phyloP scores from a whole-genome alignment of 2,329 filamentous ascomycete species.

The Onygenales sp. region DNA sequence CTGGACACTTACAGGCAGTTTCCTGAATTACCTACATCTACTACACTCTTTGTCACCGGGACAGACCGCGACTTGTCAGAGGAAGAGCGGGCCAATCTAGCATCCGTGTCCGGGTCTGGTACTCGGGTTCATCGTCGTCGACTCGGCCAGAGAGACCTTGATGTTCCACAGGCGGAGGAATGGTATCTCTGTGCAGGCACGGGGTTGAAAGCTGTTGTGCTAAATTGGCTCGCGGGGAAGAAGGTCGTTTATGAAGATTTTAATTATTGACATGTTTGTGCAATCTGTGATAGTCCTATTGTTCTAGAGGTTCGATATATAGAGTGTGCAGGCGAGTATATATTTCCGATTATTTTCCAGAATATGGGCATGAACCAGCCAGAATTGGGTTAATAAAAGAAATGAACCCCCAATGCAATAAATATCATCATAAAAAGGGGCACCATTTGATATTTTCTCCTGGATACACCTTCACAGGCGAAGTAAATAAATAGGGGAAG shows the following conservation, averaged over 20 bases:
- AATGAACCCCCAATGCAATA: no score
- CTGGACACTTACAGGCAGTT: constrained; percentile 47
- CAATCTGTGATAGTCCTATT: neutral
- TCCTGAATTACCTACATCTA: constrained; percentile 41
- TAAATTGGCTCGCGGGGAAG: constrained; percentile 47
- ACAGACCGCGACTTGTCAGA: constrained; percentile 7
- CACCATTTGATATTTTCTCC: no score
- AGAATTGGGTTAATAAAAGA: no score
- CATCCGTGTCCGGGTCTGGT: constrained; percentile 20
- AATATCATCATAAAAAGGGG: no score
- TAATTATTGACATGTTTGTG: constrained; percentile 38
- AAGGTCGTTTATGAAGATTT: constrained; percentile 52
- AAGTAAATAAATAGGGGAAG: no score
- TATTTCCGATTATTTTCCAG: neutral
- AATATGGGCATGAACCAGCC: no score
- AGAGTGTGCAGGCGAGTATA: neutral
- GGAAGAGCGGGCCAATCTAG: constrained; percentile 35
- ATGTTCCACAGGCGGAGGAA: constrained; percentile 25
- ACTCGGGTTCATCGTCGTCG: constrained; percentile 36
- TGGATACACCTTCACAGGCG: no score
- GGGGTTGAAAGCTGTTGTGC: constrained; percentile 39
- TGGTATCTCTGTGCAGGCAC: constrained; percentile 55
- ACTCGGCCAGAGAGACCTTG: constrained; percentile 39
- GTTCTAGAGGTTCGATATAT: neutral
- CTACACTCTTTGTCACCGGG: constrained; percentile 56